Conservation (phyloP, 306 rosid species). For the Citrullus colocynthis region DNA sequence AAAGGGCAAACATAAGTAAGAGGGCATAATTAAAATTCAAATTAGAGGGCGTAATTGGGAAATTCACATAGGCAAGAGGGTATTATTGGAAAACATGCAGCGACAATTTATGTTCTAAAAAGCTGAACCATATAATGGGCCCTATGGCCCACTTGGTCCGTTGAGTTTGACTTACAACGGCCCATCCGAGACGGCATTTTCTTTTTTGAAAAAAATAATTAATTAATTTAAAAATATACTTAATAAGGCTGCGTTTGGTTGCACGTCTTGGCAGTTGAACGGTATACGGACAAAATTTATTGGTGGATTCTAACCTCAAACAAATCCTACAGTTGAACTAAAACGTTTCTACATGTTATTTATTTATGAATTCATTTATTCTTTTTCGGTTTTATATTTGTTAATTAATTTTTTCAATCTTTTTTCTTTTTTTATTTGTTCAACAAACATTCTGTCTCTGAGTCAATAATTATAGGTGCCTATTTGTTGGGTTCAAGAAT, state of each 20-base stretch:
- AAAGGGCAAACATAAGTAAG: too few species aligned
- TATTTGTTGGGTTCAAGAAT: too few species aligned
- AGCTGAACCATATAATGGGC: background rate
- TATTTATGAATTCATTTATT: background rate
- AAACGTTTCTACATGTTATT: background rate
- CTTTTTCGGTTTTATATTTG: too few species aligned
- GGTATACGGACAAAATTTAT: background rate
- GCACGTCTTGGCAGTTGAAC: background rate
- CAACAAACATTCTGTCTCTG: background rate
- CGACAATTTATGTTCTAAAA: background rate
- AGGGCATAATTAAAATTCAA: background rate
- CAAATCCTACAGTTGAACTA: background rate
- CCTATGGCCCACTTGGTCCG: slow-evolving; percentile 2
- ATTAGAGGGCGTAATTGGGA: background rate
- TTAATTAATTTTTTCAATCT: background rate
- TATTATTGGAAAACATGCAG: background rate
- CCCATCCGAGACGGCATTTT: background rate
- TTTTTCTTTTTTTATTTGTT: background rate
- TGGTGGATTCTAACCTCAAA: slow-evolving; percentile 5
- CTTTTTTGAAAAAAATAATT: background rate
- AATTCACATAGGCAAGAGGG: background rate
- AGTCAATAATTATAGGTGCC: too few species aligned
- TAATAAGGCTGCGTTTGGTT: background rate
- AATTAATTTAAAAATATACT: too few species aligned
- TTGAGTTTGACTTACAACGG: background rate